These are phyloP conservation scores for Geotrichum klebahnii DNA, from an alignment of 1,139 yeast species.

Conservation along the genomic window DNA sequence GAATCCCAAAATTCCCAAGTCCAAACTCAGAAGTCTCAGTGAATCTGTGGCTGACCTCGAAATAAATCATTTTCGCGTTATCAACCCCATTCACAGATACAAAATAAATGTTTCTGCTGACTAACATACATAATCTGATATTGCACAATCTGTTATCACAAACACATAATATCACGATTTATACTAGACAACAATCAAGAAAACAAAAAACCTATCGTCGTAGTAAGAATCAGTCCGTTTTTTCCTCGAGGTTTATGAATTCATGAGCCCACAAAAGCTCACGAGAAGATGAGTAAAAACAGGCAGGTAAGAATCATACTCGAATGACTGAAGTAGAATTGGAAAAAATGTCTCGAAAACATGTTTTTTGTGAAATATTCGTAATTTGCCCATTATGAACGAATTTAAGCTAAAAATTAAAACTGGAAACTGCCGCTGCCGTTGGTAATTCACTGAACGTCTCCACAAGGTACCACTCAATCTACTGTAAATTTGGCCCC, in stretches of 20 bases:
- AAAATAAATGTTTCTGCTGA: not conserved
- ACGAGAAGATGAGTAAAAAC: too few species aligned
- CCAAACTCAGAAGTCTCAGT: too few species aligned
- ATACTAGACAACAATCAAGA: not conserved
- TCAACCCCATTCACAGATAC: not conserved
- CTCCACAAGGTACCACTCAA: not conserved
- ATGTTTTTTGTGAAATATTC: not conserved
- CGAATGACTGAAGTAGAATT: not conserved
- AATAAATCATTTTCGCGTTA: too few species aligned
- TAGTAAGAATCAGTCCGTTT: not conserved
- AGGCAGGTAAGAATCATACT: not conserved
- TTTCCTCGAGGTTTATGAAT: too few species aligned
- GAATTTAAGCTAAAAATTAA: too few species aligned
- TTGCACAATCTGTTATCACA: not conserved
- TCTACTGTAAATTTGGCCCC: too few species aligned
- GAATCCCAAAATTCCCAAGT: too few species aligned
- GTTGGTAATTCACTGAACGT: conserved; percentile 8
- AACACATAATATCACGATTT: conserved; percentile 4
- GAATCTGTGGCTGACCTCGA: too few species aligned
- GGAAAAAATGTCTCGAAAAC: not conserved
- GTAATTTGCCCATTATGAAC: too few species aligned
- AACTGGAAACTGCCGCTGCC: too few species aligned
- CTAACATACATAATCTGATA: not conserved
- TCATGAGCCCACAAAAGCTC: too few species aligned
- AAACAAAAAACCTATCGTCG: not conserved